Evolutionary conservation across 371 early-diverging fungal genomes (phyloP).

Genomic region (Mortierella sp.): DNA sequence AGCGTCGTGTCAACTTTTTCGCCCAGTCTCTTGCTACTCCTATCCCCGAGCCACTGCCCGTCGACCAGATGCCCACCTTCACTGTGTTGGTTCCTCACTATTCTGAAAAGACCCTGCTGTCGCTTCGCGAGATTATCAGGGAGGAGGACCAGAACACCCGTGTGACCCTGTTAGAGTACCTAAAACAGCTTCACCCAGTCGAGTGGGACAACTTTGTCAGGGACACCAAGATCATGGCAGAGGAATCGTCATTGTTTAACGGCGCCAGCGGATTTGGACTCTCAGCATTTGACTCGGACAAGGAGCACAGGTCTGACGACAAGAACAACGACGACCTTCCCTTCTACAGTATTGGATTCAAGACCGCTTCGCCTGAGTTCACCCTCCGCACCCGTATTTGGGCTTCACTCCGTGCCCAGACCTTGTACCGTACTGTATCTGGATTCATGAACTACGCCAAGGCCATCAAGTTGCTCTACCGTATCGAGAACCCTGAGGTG

Average conservation of each 20-base stretch:
- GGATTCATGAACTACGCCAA: constrained; percentile 92
- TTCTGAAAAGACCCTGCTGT: constrained; percentile 86
- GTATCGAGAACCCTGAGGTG: constrained; percentile 85
- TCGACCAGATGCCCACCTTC: constrained; percentile 88
- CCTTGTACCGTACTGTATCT: constrained; percentile 87
- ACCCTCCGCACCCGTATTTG: constrained; percentile 89
- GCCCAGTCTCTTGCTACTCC: constrained; percentile 89
- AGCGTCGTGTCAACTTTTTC: constrained; percentile 88
- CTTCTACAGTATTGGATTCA: constrained; percentile 87
- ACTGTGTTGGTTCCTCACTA: constrained; percentile 92
- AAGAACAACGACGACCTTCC: constrained; percentile 83
- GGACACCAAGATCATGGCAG: constrained; percentile 84
- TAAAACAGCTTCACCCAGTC: constrained; percentile 84
- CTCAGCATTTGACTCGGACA: constrained; percentile 29
- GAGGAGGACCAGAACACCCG: constrained; percentile 86
- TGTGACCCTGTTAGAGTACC: constrained; percentile 87
- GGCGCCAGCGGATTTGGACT: constrained; percentile 18
- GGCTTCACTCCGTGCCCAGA: constrained; percentile 92
- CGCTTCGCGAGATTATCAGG: constrained; percentile 85
- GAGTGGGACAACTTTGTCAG: constrained; percentile 94
- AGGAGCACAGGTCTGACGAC: constrained; percentile 61
- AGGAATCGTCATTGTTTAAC: constrained; percentile 63
- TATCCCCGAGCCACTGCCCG: constrained; percentile 87
- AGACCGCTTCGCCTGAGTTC: constrained; percentile 83
- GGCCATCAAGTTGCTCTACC: constrained; percentile 84